Conservation (phyloP, 2,329 filamentous ascomycete species). For the Alternaria alternata region DNA sequence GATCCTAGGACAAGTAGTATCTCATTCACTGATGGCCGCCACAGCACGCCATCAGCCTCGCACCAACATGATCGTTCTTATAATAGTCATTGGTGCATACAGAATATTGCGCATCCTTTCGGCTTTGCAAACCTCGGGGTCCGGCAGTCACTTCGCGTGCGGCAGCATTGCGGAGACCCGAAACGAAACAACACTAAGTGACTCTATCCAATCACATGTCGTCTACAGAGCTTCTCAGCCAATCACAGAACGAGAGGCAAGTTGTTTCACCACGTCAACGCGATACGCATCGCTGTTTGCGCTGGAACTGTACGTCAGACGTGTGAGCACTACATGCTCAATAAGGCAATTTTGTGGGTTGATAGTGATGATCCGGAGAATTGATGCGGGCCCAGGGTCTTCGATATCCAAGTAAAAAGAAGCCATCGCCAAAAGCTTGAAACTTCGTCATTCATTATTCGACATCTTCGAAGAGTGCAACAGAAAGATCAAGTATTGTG, state of each 20-base stretch:
- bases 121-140: background rate
- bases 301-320: conserved; percentile 4
- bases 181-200: conserved; percentile 1
- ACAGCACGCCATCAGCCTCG: background rate
- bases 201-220: background rate
- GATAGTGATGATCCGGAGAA: background rate
- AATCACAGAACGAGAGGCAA: background rate
- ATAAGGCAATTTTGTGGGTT: background rate
- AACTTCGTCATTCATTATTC: background rate
- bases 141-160: conserved; percentile 2
- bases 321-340: background rate
- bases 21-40: background rate
- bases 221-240: background rate
- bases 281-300: conserved; percentile 1
- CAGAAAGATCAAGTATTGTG: background rate
- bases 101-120: background rate
- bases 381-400: background rate
- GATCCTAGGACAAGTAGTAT: background rate
- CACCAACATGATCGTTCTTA: background rate
- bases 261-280: background rate
- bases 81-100: background rate
- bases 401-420: background rate
- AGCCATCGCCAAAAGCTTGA: conserved; percentile 2
- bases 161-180: conserved; percentile 11
- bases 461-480: background rate